phyloP scores from a whole-genome alignment of 208 protist species.

The Leishmania martiniquensis region DNA sequence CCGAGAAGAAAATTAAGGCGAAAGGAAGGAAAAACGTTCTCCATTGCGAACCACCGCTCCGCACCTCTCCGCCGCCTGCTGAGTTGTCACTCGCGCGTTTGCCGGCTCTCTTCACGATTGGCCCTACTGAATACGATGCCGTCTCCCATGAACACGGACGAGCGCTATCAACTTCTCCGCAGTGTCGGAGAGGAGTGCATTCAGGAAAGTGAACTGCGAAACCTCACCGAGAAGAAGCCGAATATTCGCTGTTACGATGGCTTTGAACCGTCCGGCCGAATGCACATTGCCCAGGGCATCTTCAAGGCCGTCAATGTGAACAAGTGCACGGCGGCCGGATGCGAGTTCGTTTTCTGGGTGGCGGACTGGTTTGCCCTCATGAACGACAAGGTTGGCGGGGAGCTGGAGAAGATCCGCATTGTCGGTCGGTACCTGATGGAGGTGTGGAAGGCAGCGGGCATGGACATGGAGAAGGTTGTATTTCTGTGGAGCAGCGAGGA shows the following conservation, averaged over 20 bases:
- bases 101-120: background rate
- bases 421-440: conserved; percentile 98
- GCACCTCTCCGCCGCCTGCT: conserved; percentile 22
- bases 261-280: conserved; percentile 99
- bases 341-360: conserved; percentile 99
- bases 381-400: conserved; percentile 99
- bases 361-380: conserved; percentile 99
- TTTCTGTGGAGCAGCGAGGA: conserved; percentile 98
- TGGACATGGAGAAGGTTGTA: conserved; percentile 97
- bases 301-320: conserved; percentile 99
- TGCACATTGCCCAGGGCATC: conserved; percentile 99
- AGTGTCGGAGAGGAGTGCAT: conserved; percentile 98
- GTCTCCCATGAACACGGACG: conserved; percentile 40
- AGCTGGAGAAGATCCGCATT: conserved; percentile 97
- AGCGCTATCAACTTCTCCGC: conserved; percentile 84
- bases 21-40: conserved; percentile 24
- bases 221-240: conserved; percentile 93
- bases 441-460: conserved; percentile 98
- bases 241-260: conserved; percentile 98
- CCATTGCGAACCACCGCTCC: background rate
- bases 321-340: conserved; percentile 96
- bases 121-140: background rate
- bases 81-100: background rate
- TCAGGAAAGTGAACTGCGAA: conserved; percentile 91
- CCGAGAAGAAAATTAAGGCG: background rate